Percentiles rank a stretch among this genome's conserved stretches.
These are phyloP conservation scores for Zygosaccharomyces pseudorouxii DNA, from an alignment of 805 yeast genomes.

Conservation along the genomic window DNA sequence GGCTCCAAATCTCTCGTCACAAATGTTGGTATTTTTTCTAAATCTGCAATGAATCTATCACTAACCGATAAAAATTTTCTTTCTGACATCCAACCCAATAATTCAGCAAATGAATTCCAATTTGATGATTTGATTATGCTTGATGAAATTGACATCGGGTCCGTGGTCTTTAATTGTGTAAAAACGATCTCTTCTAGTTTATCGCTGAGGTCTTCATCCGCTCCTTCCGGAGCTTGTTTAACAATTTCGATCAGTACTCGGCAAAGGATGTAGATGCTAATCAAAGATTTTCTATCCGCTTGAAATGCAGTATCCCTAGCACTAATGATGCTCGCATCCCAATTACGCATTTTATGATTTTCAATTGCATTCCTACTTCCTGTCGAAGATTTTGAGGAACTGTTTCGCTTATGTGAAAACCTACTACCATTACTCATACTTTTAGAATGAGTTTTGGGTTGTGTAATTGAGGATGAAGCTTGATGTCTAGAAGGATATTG, in stretches of 20 bases:
- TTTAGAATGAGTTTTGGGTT: constrained; percentile 29
- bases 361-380: constrained; percentile 31
- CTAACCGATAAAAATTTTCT: constrained; percentile 81
- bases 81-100: constrained; percentile 86
- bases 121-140: constrained; percentile 81
- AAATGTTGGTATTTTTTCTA: constrained; percentile 70
- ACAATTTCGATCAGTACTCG: constrained; percentile 91
- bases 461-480: constrained; percentile 7
- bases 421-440: constrained; percentile 33
- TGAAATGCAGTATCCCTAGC: constrained; percentile 67
- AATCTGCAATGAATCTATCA: constrained; percentile 87
- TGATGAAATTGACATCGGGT: constrained; percentile 62
- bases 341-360: constrained; percentile 54
- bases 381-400: constrained; percentile 43
- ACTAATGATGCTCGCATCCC: constrained; percentile 37
- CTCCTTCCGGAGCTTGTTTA: constrained; percentile 70
- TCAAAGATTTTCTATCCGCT: constrained; percentile 81
- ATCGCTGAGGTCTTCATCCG: constrained; percentile 71
- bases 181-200: constrained; percentile 91
- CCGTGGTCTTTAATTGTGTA: constrained; percentile 82
- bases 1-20: constrained; percentile 51
- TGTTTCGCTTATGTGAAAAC: constrained; percentile 45
- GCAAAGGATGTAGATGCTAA: constrained; percentile 83
- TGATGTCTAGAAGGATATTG: constrained; percentile 3
- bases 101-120: constrained; percentile 87